phyloP scores from a whole-genome alignment of 176 grass and related monocot genomes.

The Aegilops tauschii region DNA sequence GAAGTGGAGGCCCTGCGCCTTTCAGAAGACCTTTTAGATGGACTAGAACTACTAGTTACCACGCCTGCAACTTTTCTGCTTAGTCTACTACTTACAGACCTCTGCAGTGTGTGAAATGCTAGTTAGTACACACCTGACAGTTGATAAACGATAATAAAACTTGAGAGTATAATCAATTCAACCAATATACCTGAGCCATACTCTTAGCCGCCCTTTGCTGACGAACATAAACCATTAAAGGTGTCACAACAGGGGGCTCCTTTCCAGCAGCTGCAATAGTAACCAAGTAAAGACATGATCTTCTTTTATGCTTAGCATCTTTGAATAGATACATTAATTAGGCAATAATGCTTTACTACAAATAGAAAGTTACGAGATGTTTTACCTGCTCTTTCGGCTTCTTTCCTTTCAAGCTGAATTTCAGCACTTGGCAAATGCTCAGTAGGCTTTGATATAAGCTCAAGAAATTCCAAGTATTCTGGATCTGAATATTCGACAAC shows the following conservation, averaged over 20 bases:
- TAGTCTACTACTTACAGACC: conserved; percentile 54
- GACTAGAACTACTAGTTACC: conserved; percentile 51
- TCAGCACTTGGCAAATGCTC: conserved; percentile 97
- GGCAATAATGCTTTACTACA: not conserved
- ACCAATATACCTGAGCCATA: conserved; percentile 57
- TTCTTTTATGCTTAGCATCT: conserved; percentile 24
- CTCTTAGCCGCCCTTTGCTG: conserved; percentile 90
- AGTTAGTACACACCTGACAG: not conserved
- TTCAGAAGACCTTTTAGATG: conserved; percentile 76
- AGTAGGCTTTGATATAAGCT: conserved; percentile 75
- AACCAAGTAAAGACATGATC: not conserved
- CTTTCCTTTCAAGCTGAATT: conserved; percentile 98
- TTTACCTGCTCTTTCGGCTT: conserved; percentile 94
- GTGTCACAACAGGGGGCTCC: conserved; percentile 75
- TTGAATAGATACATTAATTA: not conserved
- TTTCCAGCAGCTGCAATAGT: conserved; percentile 68
- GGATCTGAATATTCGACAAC: conserved; percentile 59
- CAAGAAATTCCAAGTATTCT: conserved; percentile 90
- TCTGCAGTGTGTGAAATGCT: conserved; percentile 46
- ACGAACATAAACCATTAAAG: conserved; percentile 91
- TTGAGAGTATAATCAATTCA: not conserved
- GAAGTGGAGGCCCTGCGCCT: conserved; percentile 67
- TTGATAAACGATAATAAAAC: conserved; percentile 14
- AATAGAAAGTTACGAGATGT: conserved; percentile 12
- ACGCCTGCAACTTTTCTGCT: conserved; percentile 69